Base-by-base conservation (phyloP, 805 yeast genomes). In the Nakazawaea pomicola region DNA sequence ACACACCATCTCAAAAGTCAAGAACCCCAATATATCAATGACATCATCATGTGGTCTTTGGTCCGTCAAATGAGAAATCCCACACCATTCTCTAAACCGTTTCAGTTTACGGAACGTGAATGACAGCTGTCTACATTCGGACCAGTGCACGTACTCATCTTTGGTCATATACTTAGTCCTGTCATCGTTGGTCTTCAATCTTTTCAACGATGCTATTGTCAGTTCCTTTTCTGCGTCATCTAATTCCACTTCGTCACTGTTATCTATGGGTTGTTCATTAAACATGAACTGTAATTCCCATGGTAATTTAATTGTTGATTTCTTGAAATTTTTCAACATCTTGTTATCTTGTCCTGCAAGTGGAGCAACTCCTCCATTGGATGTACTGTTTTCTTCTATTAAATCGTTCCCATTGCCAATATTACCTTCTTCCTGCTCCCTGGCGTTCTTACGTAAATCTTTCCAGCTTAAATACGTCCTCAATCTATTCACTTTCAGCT, bases 61-160 rank as follows among this genome's bases (percentile, higher is more conserved):
- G 47, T 93, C 99, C 4, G 95, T 82, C 30, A 93, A 64, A 40
- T 78, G 82, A 0, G 87, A 64, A 33, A 91, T 76, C 10, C 93
- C 95, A 14, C 95, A 91, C 99, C 99, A 93, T 53, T 93, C 99
- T 55, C 91, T 75, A 58, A 93, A 93, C 54, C 97, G 68, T 58
- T 89, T 89, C n/a, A 85, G 84, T 58, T 93, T 93, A 51, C 97
- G 74, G 54, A 89, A 93, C 1, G 99, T 93, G 59, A 93, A 93
- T 45, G 95, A 82, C 1, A 98, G 98, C 60, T 93, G 99, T 47
- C 99, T 76, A 62, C 99, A 93, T 56, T 93, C 99, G 10, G 96
- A 86, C 97, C 98, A 93, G 58, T 93, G 99, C 14, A 90, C 99
- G 55, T 93, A 93, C 57, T 93, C 99, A 53, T 93, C 96, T 55